A percentile compares a stretch with the other conserved stretches of the same genome.
phyloP scores from a whole-genome alignment of 2,329 filamentous ascomycete genomes.

The Colletotrichum shisoi region DNA sequence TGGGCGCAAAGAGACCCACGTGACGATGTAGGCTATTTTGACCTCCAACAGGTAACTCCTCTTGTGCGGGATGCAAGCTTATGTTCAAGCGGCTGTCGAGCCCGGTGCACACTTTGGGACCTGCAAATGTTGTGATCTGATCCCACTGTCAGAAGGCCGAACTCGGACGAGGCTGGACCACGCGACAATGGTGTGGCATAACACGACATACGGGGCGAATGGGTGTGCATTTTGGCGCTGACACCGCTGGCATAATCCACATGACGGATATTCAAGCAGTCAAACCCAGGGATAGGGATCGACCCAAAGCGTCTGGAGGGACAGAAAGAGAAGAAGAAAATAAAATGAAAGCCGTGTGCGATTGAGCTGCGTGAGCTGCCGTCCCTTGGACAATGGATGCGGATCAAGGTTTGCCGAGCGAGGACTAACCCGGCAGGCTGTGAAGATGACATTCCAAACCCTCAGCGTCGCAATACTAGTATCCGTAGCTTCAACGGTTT shows the following conservation, averaged over 20 bases:
- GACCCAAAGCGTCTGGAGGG: background rate
- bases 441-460: constrained; percentile 13
- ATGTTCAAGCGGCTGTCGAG: background rate
- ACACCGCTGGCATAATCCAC: constrained; percentile 13
- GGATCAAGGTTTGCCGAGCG: background rate
- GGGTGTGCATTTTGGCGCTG: too few relatives aligned
- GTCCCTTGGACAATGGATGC: background rate
- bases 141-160: background rate
- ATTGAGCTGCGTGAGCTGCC: background rate
- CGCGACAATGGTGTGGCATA: background rate
- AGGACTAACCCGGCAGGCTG: constrained; percentile 19
- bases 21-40: too few relatives aligned
- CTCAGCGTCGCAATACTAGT: constrained; percentile 22
- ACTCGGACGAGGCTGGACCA: constrained; percentile 3
- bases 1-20: too few relatives aligned
- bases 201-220: background rate
- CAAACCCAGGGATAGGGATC: background rate
- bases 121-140: constrained; percentile 5
- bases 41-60: too few relatives aligned
- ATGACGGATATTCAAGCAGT: constrained; percentile 2
- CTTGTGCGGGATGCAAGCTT: background rate
- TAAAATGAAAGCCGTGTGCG: background rate
- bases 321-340: background rate
- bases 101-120: constrained; percentile 15
- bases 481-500: constrained; percentile 22